Conservation (phyloP, 352 stramenopile species). For the Plasmopara viticola region DNA sequence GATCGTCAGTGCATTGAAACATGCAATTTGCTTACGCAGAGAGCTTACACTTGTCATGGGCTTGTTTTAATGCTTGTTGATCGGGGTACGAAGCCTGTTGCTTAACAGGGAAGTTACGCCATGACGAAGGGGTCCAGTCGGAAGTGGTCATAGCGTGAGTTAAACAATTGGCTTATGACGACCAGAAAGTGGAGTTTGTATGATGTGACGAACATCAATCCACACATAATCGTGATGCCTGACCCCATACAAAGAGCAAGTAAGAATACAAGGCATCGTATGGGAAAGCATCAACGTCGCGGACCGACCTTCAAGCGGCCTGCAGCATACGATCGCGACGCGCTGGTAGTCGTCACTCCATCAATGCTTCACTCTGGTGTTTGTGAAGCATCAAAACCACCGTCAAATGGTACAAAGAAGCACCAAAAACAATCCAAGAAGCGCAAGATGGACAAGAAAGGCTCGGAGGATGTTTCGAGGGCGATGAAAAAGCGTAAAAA, state of each 20-base stretch:
- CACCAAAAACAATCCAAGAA: constrained; percentile 12
- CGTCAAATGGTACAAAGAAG: constrained; percentile 13
- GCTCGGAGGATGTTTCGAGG: too few relatives aligned
- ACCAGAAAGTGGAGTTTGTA: too few relatives aligned
- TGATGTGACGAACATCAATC: constrained; percentile 7
- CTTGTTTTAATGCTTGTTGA: constrained; percentile 53
- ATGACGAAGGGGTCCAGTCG: constrained; percentile 65
- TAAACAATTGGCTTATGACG: not conserved
- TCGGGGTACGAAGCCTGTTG: constrained; percentile 79
- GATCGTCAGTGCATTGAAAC: too few relatives aligned
- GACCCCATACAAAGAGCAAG: too few relatives aligned
- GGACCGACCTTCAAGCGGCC: constrained; percentile 1
- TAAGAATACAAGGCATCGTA: constrained; percentile 2
- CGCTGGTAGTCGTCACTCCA: constrained; percentile 49
- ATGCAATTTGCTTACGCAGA: too few relatives aligned
- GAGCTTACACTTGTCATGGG: constrained; percentile 56
- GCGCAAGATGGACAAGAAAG: too few relatives aligned
- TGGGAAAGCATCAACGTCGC: constrained; percentile 22
- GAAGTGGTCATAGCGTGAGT: constrained; percentile 3
- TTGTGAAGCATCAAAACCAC: not conserved
- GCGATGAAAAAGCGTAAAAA: too few relatives aligned
- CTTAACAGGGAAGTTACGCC: constrained; percentile 71
- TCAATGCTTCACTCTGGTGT: constrained; percentile 21
- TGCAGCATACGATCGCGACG: constrained; percentile 5
- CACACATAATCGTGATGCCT: too few relatives aligned